Base-by-base conservation (phyloP, 2,329 filamentous ascomycete species). In the Sporothrix mexicana region DNA sequence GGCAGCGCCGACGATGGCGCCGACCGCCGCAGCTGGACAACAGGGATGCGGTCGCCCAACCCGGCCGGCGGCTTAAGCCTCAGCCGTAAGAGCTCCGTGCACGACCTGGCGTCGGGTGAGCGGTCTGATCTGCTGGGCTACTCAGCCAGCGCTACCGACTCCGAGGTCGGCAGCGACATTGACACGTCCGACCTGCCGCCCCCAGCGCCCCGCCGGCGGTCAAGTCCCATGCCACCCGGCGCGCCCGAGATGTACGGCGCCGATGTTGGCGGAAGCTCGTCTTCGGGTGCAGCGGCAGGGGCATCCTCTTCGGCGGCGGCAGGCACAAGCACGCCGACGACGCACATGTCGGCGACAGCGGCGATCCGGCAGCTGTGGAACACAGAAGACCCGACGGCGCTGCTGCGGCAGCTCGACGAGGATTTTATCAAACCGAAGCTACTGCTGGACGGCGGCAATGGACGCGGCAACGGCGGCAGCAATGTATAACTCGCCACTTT, bases 361-460 rank as follows among this genome's bases (percentile, higher is more conserved):
- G 92, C 94, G 0, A 90, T 98, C 73, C 90, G 91, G 72, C 92
- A 95, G 79, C 85, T 99, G 9, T 90, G 97, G 77, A 93, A 92
- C 17, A 88, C 92, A 0, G 94, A 97, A 69, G 96, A 99, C 80
- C 94, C 97, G 61, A 92, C 93, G 10, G 94, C 92, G 62, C 89
- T 97, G 83, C 97, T 99, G 81, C 91, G 91, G 77, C 95, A 97
- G 82, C 84, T 99, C 74, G 96, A 99, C 80, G 96, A 99, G 81
- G 94, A 78, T 71, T 78, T 75, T 70, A 78, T 77, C 73, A 77
- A 76, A 74, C 77, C 77, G 57, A 77, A 76, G 74, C 76, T 78
- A 61, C 74, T 78, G 68, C 75, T 78, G 69, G 77, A 78, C 73
- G 76, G 76, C 49, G 75, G 76, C 64, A 74, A 75, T 59, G 77